Percentiles rank a stretch among this genome's conserved stretches.
Evolutionary conservation across 495 filamentous ascomycete genomes (phyloP).

Genomic region (Cenococcum geophilum): DNA sequence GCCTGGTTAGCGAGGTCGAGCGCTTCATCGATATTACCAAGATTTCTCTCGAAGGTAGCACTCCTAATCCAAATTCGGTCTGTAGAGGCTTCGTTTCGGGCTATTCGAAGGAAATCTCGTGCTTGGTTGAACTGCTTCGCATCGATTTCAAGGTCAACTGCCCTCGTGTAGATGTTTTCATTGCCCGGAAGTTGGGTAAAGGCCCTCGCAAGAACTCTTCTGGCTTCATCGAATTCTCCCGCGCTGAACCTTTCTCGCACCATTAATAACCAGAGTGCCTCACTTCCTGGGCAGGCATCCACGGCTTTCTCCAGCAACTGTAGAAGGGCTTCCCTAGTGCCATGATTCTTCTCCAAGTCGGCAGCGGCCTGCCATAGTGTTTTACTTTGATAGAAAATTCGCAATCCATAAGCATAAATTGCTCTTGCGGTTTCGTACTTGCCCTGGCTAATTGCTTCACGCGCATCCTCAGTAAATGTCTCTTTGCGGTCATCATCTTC

Average conservation of each 20-base stretch:
- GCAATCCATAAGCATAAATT: conserved; percentile 85
- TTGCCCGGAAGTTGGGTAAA: conserved; percentile 92
- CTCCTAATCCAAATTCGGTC: conserved; percentile 96
- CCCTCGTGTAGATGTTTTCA: conserved; percentile 94
- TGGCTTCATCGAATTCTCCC: conserved; percentile 76
- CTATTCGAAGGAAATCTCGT: conserved; percentile 68
- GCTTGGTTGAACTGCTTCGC: conserved; percentile 74
- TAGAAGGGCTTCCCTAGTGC: conserved; percentile 74
- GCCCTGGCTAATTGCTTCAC: conserved; percentile 65
- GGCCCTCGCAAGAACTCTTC: conserved; percentile 72
- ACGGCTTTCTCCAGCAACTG: conserved; percentile 86
- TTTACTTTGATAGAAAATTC: conserved; percentile 76
- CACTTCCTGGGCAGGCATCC: conserved; percentile 69
- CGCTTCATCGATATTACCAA: conserved; percentile 69
- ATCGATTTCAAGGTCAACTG: conserved; percentile 91
- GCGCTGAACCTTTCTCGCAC: conserved; percentile 89
- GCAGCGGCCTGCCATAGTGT: conserved; percentile 83
- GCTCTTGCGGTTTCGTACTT: conserved; percentile 85
- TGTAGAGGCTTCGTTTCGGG: conserved; percentile 79
- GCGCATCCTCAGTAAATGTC: conserved; percentile 90
- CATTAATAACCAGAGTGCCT: conserved; percentile 92
- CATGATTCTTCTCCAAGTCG: conserved; percentile 86
- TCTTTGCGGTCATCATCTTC: conserved; percentile 97
- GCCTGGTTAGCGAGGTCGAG: conserved; percentile 83
- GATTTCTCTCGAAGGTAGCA: conserved; percentile 82